phyloP scores from a whole-genome alignment of 441 rosid species.

The Brassica hybrid region DNA sequence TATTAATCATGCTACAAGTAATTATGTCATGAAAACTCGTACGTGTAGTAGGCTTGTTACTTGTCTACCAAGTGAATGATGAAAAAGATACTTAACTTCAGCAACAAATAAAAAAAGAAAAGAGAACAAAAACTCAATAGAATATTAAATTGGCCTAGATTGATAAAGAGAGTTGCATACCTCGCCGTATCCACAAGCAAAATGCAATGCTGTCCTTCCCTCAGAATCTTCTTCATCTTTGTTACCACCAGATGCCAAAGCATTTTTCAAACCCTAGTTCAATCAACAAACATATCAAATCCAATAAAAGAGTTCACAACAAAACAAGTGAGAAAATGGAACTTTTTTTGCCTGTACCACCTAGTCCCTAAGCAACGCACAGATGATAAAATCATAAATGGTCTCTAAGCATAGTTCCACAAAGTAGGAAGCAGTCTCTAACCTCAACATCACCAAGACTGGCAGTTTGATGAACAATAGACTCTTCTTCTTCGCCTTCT shows the following conservation, averaged over 20 bases:
- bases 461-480: constrained; percentile 89
- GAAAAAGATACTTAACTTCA: constrained; percentile 36
- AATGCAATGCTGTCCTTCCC: constrained; percentile 95
- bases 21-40: constrained; percentile 9
- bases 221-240: constrained; percentile 97
- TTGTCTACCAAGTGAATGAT: constrained; percentile 16
- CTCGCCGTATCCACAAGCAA: constrained; percentile 98
- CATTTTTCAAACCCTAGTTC: constrained; percentile 75
- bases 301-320: too few species aligned
- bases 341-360: background rate
- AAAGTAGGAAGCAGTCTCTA: background rate
- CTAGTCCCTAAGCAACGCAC: background rate
- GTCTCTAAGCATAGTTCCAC: constrained; percentile 6
- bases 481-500: constrained; percentile 89
- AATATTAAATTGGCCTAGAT: background rate
- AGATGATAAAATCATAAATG: background rate
- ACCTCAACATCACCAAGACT: constrained; percentile 98
- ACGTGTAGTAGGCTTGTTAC: background rate
- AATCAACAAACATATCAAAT: background rate
- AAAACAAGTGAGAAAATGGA: too few species aligned
- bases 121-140: background rate
- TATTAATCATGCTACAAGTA: constrained; percentile 11
- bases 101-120: background rate
- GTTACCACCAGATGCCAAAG: constrained; percentile 80
- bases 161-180: constrained; percentile 48